Evolutionary conservation across 768 basidiomycete species (phyloP).

Genomic region (Psilocybe sp.): DNA sequence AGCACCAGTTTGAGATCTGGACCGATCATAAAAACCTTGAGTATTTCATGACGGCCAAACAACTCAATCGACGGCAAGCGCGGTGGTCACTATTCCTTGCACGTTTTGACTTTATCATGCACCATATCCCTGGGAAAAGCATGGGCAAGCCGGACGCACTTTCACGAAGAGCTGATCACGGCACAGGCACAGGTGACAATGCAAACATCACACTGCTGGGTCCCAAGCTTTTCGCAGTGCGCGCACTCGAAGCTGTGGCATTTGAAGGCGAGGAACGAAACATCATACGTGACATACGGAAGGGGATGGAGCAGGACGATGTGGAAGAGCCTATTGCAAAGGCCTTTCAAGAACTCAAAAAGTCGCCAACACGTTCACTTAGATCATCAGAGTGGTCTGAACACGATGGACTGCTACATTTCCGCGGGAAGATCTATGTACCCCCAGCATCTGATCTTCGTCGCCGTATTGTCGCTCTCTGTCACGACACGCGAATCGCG

Average conservation of each 20-base stretch:
- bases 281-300: not conserved
- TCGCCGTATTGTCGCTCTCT: constrained; percentile 2
- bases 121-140: constrained; percentile 26
- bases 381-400: constrained; percentile 8
- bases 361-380: not conserved
- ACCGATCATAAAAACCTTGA: constrained; percentile 39
- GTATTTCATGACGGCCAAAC: constrained; percentile 37
- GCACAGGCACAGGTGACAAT: constrained; percentile 17
- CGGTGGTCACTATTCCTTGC: constrained; percentile 36
- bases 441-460: constrained; percentile 4
- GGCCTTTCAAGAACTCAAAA: not conserved
- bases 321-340: not conserved
- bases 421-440: constrained; percentile 10
- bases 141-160: constrained; percentile 25
- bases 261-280: not conserved
- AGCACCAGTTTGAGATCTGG: constrained; percentile 24
- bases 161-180: constrained; percentile 23
- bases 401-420: constrained; percentile 25
- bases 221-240: not conserved
- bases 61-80: constrained; percentile 39
- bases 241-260: not conserved
- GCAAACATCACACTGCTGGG: constrained; percentile 11
- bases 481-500: constrained; percentile 17
- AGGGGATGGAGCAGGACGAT: constrained; percentile 1
- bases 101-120: constrained; percentile 29